These are phyloP conservation scores for Lepiota venenata DNA, from an alignment of 768 basidiomycete species.

Conservation along the genomic window DNA sequence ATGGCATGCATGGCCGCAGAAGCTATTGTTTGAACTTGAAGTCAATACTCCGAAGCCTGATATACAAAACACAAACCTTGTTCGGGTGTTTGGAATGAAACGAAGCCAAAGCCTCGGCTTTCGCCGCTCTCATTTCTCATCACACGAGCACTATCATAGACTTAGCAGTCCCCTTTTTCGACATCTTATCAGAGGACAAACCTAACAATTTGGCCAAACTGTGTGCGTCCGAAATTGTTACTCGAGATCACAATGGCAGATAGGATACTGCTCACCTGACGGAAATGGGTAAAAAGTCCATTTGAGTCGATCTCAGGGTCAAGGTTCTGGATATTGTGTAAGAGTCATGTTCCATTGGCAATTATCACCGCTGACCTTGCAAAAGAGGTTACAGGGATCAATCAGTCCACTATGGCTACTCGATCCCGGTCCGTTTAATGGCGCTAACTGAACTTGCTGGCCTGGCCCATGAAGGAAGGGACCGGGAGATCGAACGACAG, in stretches of 20 bases:
- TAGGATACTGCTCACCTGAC: conserved; percentile 46
- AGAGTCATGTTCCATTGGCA: background rate
- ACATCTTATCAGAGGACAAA: conserved; percentile 19
- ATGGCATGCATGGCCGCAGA: conserved; percentile 71
- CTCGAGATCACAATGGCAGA: conserved; percentile 10
- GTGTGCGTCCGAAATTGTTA: conserved; percentile 26
- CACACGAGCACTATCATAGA: conserved; percentile 69
- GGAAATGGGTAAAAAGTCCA: conserved; percentile 78
- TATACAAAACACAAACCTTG: conserved; percentile 49
- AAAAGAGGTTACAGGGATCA: conserved; percentile 88
- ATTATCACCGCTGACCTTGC: conserved; percentile 54
- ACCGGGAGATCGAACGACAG: conserved; percentile 38
- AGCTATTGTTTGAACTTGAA: conserved; percentile 38
- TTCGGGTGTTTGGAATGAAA: conserved; percentile 79
- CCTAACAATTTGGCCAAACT: conserved; percentile 92
- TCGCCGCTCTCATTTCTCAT: conserved; percentile 85
- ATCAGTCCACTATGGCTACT: conserved; percentile 83
- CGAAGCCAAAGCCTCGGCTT: conserved; percentile 89
- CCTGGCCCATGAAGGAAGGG: conserved; percentile 84
- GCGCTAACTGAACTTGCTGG: conserved; percentile 86
- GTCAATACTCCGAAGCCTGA: conserved; percentile 2
- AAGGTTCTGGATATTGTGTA: conserved; percentile 57
- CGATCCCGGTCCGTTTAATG: conserved; percentile 69
- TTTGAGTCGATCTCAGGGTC: conserved; percentile 86
- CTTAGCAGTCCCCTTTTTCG: background rate